Evolutionary conservation across 2,329 filamentous ascomycete genomes (phyloP).

Genomic region (Colletotrichum zoysiae): DNA sequence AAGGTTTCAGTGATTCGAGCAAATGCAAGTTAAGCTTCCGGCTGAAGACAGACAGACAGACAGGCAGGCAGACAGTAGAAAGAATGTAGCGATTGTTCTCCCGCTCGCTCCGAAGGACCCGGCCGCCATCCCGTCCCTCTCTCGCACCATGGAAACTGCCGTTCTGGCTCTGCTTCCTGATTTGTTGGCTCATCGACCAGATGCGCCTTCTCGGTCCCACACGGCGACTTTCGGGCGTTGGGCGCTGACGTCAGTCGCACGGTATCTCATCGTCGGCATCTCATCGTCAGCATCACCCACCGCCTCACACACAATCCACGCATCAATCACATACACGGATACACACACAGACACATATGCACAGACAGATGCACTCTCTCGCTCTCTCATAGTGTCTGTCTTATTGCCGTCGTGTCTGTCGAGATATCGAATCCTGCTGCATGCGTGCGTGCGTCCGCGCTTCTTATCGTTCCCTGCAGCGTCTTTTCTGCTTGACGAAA

Average conservation of each 20-base stretch:
- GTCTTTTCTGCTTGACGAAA: conserved; percentile 1
- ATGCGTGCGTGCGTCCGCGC: not conserved
- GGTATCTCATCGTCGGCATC: conserved; percentile 4
- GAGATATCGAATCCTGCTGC: conserved; percentile 3
- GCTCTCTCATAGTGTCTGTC: not conserved
- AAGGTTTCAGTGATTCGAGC: not conserved
- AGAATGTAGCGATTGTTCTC: not conserved
- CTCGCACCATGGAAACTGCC: no score
- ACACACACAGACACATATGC: not conserved
- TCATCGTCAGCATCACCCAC: conserved; percentile 17
- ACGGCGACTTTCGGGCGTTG: not conserved
- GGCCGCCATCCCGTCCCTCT: not conserved
- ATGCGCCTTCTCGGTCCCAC: conserved; percentile 16
- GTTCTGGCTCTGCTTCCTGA: not conserved
- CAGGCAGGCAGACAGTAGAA: not conserved
- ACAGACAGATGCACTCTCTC: not conserved
- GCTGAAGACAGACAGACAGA: not conserved
- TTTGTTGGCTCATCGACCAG: conserved; percentile 29
- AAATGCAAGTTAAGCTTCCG: not conserved
- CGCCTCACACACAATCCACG: not conserved
- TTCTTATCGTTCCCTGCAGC: not conserved
- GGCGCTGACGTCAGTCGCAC: conserved; percentile 38
- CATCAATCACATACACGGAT: no score
- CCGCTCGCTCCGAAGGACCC: not conserved
- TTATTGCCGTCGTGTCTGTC: not conserved